phyloP scores from a whole-genome alignment of 257 asterid species.

The Scutellaria barbata region DNA sequence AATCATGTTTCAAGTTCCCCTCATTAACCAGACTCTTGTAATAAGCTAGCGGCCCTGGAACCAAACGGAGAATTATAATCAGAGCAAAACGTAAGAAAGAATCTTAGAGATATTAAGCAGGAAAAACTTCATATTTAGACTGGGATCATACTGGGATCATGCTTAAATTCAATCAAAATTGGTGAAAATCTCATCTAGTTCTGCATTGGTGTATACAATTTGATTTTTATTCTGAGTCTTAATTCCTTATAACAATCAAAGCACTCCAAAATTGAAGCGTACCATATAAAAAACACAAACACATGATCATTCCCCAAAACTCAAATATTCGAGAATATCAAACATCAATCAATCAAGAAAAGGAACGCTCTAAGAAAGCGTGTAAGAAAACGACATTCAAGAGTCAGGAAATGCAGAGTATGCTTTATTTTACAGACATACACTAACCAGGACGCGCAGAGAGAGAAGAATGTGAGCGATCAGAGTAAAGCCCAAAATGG shows the following conservation, averaged over 20 bases:
- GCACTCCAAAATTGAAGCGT: conserved; percentile 20
- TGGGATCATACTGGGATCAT: background rate
- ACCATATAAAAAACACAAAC: background rate
- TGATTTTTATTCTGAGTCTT: background rate
- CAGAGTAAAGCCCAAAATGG: conserved; percentile 52
- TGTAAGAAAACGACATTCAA: conserved; percentile 3
- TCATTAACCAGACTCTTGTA: conserved; percentile 77
- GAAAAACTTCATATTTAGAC: conserved; percentile 9
- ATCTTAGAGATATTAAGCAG: conserved; percentile 27
- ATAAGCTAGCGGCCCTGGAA: conserved; percentile 77
- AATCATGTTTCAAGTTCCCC: conserved; percentile 86
- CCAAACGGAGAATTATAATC: conserved; percentile 27
- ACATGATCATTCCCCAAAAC: conserved; percentile 7
- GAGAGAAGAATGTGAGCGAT: conserved; percentile 52
- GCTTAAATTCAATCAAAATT: background rate
- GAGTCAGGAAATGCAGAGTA: conserved; percentile 17
- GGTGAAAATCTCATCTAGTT: background rate
- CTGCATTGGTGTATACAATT: background rate
- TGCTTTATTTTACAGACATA: background rate
- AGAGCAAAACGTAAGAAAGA: conserved; percentile 27
- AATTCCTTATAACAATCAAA: conserved; percentile 5
- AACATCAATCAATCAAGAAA: conserved; percentile 12
- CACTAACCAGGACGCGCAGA: conserved; percentile 64
- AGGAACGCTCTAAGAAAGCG: background rate
- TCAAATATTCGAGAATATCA: conserved; percentile 1